Percentiles rank a stretch among this genome's conserved stretches.
Conservation (phyloP, 106 monocot species). For the Apostasia ramifera region DNA sequence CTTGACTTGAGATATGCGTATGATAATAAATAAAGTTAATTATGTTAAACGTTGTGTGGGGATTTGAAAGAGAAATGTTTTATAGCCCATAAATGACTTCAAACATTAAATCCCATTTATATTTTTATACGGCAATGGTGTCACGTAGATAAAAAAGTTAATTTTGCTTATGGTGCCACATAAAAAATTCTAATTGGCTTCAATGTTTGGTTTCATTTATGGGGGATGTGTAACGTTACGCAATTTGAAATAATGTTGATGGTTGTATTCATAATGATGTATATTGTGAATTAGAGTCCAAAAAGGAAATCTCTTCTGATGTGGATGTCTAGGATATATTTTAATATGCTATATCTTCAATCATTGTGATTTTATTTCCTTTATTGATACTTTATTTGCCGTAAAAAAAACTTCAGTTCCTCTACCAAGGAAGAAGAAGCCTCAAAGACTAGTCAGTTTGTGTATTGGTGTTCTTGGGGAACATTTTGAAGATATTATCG, state of each 20-base stretch:
- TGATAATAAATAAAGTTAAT: too few relatives aligned
- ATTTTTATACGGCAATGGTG: background rate
- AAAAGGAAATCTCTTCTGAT: background rate
- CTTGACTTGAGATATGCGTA: too few relatives aligned
- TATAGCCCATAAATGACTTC: too few relatives aligned
- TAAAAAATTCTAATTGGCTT: background rate
- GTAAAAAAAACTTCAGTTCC: slow-evolving; percentile 21
- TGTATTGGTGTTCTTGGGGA: slow-evolving; percentile 85
- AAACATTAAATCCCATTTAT: background rate
- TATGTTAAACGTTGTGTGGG: too few relatives aligned
- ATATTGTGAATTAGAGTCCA: background rate
- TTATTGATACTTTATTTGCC: slow-evolving; percentile 2
- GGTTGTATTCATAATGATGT: background rate
- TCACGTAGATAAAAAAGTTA: background rate
- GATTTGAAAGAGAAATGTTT: too few relatives aligned
- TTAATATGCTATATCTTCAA: background rate
- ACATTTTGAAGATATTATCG: slow-evolving; percentile 73
- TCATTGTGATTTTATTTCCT: background rate
- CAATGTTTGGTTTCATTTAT: background rate
- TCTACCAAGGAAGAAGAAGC: slow-evolving; percentile 28
- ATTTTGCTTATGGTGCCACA: background rate
- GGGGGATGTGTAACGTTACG: too few relatives aligned
- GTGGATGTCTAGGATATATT: background rate
- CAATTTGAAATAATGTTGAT: background rate
- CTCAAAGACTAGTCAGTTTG: slow-evolving; percentile 69